phyloP scores from a whole-genome alignment of 257 asterid genomes.

The Nicotiana tabacum region DNA sequence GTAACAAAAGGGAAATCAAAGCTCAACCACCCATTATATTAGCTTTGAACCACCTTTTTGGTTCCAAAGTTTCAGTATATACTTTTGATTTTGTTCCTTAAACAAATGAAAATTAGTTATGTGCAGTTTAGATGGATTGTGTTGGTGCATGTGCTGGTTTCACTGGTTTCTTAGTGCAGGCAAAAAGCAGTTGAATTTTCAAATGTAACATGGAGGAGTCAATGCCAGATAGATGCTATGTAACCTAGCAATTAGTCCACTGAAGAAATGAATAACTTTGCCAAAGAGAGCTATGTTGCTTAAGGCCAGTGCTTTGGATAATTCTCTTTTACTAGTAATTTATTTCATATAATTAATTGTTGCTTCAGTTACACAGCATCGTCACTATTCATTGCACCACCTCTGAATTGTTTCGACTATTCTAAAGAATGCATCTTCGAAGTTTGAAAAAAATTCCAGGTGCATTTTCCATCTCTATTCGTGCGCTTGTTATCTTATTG shows the following conservation, averaged over 20 bases:
- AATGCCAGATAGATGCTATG: background rate
- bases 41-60: background rate
- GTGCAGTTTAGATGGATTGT: background rate
- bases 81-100: background rate
- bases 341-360: background rate
- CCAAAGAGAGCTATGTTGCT: slow-evolving; percentile 1
- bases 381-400: background rate
- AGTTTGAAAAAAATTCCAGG: background rate
- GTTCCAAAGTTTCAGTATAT: background rate
- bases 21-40: slow-evolving; percentile 9
- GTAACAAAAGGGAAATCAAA: background rate
- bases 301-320: background rate
- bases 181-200: background rate
- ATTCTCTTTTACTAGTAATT: background rate
- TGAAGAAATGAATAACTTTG: background rate
- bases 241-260: background rate
- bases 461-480: background rate
- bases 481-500: background rate
- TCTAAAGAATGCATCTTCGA: background rate
- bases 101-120: background rate
- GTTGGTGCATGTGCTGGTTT: background rate
- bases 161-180: background rate
- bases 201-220: background rate
- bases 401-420: too few species aligned
- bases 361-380: background rate